Evolutionary conservation across 345 rosid genomes (phyloP).

Genomic region (Citrus unshiu): DNA sequence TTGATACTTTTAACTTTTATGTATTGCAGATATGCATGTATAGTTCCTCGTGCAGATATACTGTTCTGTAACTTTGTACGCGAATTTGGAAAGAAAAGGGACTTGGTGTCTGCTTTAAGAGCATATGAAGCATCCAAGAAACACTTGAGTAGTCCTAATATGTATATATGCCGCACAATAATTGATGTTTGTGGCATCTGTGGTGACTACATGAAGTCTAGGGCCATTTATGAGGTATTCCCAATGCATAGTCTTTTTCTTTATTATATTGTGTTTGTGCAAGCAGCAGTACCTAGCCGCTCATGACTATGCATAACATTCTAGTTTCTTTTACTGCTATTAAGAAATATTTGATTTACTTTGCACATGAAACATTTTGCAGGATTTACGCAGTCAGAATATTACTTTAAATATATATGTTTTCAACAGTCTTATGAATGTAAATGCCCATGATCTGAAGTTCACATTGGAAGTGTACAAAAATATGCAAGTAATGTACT

Average conservation of each 20-base stretch:
- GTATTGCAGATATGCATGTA: constrained; percentile 63
- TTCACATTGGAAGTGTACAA: constrained; percentile 63
- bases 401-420: constrained; percentile 66
- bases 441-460: constrained; percentile 76
- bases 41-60: constrained; percentile 62
- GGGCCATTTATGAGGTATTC: constrained; percentile 78
- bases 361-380: constrained; percentile 32
- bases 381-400: constrained; percentile 65
- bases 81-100: constrained; percentile 76
- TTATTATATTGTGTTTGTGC: background rate
- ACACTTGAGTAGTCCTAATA: constrained; percentile 50
- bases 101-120: constrained; percentile 64
- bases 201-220: constrained; percentile 67
- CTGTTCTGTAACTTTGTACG: constrained; percentile 56
- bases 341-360: constrained; percentile 17
- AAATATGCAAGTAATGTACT: constrained; percentile 60
- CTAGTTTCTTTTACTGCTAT: background rate
- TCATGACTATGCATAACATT: background rate
- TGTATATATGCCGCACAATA: constrained; percentile 70
- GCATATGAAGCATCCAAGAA: constrained; percentile 67
- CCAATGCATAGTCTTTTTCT: background rate
- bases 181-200: constrained; percentile 84
- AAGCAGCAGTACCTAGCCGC: background rate
- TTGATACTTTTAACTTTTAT: constrained; percentile 20
- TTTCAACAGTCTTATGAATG: constrained; percentile 92